A percentile compares a stretch with the other conserved stretches of the same genome.
phyloP scores from a whole-genome alignment of 2,329 filamentous ascomycete species.

The Fusarium musae region DNA sequence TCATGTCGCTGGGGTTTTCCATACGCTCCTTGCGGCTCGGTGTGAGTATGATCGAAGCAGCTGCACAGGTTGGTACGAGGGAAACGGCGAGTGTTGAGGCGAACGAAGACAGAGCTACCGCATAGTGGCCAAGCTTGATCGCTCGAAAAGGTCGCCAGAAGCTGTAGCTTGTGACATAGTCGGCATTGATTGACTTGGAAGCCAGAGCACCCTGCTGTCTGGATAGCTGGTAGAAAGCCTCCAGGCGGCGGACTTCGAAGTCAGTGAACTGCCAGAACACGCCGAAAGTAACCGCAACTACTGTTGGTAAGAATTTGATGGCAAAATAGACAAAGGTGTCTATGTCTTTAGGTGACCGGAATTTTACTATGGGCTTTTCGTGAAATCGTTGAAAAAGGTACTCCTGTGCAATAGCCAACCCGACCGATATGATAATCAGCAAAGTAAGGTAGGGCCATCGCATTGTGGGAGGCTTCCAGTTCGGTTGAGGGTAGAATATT shows the following conservation, averaged over 20 bases:
- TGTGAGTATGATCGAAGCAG: conserved; percentile 68
- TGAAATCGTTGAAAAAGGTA: conserved; percentile 63
- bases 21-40: conserved; percentile 62
- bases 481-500: conserved; percentile 70
- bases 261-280: conserved; percentile 74
- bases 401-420: conserved; percentile 64
- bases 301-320: conserved; percentile 71
- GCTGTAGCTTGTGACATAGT: conserved; percentile 76
- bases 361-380: conserved; percentile 59
- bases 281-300: conserved; percentile 70
- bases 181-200: conserved; percentile 75
- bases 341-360: conserved; percentile 62
- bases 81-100: conserved; percentile 74
- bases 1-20: conserved; percentile 54
- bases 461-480: conserved; percentile 76
- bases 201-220: conserved; percentile 69
- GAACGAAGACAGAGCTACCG: conserved; percentile 73
- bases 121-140: conserved; percentile 71
- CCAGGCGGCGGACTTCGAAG: conserved; percentile 73
- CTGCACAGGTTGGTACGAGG: conserved; percentile 74
- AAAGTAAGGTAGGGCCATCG: conserved; percentile 67
- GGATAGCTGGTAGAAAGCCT: conserved; percentile 74
- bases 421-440: conserved; percentile 65
- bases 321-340: conserved; percentile 65
- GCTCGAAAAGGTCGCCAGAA: conserved; percentile 73